Evolutionary conservation across 495 filamentous ascomycete species (phyloP), one percentile per base, ranked within the genome.

Genomic region (Polyplosphaeria fusca): DNA sequence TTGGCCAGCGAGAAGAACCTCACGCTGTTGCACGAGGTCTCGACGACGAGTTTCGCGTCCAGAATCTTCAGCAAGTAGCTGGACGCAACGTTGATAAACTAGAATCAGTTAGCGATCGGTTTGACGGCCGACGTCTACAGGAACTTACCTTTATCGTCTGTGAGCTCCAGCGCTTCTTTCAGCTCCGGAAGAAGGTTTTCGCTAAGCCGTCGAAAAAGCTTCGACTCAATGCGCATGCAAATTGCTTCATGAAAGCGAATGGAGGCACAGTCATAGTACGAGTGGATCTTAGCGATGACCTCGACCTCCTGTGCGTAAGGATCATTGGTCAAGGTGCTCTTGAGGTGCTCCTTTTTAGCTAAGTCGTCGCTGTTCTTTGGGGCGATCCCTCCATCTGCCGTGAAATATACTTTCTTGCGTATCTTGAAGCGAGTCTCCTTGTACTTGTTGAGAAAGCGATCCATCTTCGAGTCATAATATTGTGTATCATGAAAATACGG

Each of bases 211-310:
- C n/a, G n/a, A 14, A 82, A 76, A 9, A 85, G 54, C 41, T 78
- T 77, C 0, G 61, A 65, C 18, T 80, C 65, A 0, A 82, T 69
- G 1, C 69, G 68, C 54, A 76, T 70, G 26, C 74, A 78, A 0
- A 83, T 63, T 0, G 68, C 59, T 28, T 83, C 79, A 0, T 78
- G 58, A 42, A 82, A 79, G 12, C 79, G 65, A 1, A 59, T 68
- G 22, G 67, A 76, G 0, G 80, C 81, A 14, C 80, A 66, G 9
- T 78, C 71, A 46, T 85, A 85, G 52, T 83, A 84, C 0, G 70
- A 78, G 4, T 73, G 65, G 0, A 76, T 67, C 16, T 61, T 70
- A 0, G 78, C 74, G 67, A 85, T 77, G 57, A 78, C 77, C 1
- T 73, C 64, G 0, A 85, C 49, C 35, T 82, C 78, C 2, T 72